Evolutionary conservation across 2,329 filamentous ascomycete genomes (phyloP), one percentile per base, ranked within the genome.

Genomic region (Emydomyces testavorans): DNA sequence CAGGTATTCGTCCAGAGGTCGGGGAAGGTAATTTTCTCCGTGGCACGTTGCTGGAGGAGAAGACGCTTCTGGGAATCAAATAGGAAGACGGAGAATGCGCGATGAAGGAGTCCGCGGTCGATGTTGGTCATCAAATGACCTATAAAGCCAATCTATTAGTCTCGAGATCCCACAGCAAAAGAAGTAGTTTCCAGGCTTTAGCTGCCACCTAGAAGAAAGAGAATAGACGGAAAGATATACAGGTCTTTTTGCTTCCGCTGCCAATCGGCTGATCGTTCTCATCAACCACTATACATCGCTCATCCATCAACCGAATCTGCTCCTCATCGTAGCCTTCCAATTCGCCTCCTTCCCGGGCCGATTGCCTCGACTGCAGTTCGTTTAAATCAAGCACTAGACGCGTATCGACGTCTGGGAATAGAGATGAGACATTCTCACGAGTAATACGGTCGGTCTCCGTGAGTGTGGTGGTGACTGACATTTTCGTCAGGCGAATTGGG

Each of bases 1-100:
- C 92, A 98, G 26, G 92, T 98, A 71, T 98, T 98, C 54, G 92
- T 98, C 92, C 92, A 98, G 83, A 95, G 89, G 65, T 94, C 87
- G 41, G 92, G 90, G 71, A 98, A 98, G 5, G 92, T 98, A 63
- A 98, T 98, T 75, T 98, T 98, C 72, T 96, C 90, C 34, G 81
- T 73, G 23, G 92, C 92, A 57, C 92, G 85, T 73, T 96, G 92
- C 71, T 98, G 92, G 44, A 98, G 80, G 37, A 98, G 83, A 52
- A 96, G 75, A 59, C 88, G 83, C 68, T 95, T 93, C 64, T 92
- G 77, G 53, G 85, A 83, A 71, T 96, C 87, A 74, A 98, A 98
- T 57, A 98, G 81, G 73, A 98, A 98, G 57, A 93, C 86, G 50
- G 90, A 96, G 69, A 98, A 98, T 54, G 92, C 92, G 51, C 92